These are phyloP conservation scores for Vaccinium myrtillus DNA, from an alignment of 148 eudicot species.

Conservation along the genomic window DNA sequence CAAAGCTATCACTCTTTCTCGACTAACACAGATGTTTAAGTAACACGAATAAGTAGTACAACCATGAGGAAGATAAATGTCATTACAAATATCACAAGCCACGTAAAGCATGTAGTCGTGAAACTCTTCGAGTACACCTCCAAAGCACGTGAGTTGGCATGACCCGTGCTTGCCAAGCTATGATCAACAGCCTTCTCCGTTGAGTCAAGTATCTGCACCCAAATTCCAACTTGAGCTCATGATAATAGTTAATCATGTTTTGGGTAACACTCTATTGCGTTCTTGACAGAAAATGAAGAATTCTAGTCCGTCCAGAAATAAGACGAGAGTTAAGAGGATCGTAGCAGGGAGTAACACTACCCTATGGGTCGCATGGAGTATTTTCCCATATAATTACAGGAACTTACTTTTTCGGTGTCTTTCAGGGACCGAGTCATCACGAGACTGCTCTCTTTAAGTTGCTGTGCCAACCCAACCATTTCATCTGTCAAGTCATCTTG, in stretches of 20 bases:
- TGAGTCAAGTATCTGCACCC: slow-evolving; percentile 78
- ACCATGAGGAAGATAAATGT: slow-evolving; percentile 75
- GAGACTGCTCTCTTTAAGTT: slow-evolving; percentile 86
- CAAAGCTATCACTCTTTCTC: too few relatives aligned
- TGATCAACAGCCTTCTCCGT: slow-evolving; percentile 92
- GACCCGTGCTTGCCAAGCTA: slow-evolving; percentile 90
- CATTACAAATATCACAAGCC: slow-evolving; percentile 80
- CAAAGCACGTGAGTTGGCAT: slow-evolving; percentile 58
- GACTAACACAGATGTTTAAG: slow-evolving; percentile 25
- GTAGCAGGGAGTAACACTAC: too few relatives aligned
- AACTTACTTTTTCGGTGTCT: slow-evolving; percentile 79
- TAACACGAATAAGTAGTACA: slow-evolving; percentile 80
- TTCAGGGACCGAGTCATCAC: slow-evolving; percentile 74
- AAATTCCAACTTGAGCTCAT: neutral
- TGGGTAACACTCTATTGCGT: too few relatives aligned
- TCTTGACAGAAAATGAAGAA: too few relatives aligned
- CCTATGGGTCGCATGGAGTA: too few relatives aligned
- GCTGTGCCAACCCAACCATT: slow-evolving; percentile 83
- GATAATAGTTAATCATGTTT: neutral
- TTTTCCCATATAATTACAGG: neutral
- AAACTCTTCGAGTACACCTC: slow-evolving; percentile 59
- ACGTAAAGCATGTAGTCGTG: slow-evolving; percentile 78
- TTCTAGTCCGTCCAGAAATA: too few relatives aligned
- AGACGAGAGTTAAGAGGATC: too few relatives aligned
- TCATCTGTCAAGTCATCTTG: slow-evolving; percentile 98